These are phyloP conservation scores for Torrubiella hemipterigena DNA, from an alignment of 2,329 filamentous ascomycete genomes.

Conservation along the genomic window DNA sequence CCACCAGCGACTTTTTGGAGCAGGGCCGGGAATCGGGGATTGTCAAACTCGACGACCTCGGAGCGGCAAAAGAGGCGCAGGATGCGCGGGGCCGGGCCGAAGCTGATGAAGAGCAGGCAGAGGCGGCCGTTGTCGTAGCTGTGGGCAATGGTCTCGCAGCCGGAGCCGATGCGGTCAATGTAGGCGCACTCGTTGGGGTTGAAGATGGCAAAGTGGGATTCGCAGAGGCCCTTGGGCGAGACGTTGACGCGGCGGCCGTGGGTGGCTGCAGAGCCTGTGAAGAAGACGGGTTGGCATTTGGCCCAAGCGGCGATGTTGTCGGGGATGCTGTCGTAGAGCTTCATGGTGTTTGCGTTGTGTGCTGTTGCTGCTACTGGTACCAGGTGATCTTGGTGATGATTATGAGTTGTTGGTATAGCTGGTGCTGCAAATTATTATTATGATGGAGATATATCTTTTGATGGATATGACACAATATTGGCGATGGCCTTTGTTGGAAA, in stretches of 20 bases:
- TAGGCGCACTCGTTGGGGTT: slow-evolving; percentile 51
- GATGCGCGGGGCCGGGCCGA: slow-evolving; percentile 47
- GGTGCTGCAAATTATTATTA: too few relatives aligned
- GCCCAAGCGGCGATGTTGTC: slow-evolving; percentile 50
- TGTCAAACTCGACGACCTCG: slow-evolving; percentile 46
- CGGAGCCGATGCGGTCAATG: slow-evolving; percentile 63
- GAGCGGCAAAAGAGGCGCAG: slow-evolving; percentile 51
- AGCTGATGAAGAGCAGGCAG: slow-evolving; percentile 63
- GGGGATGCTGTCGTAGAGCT: slow-evolving; percentile 44
- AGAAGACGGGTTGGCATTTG: slow-evolving; percentile 59
- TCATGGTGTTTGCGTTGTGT: slow-evolving; percentile 30
- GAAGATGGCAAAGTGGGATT: slow-evolving; percentile 50
- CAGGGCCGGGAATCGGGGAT: slow-evolving; percentile 32
- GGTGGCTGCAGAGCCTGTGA: slow-evolving; percentile 61
- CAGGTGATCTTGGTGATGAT: background rate
- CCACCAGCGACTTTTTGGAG: slow-evolving; percentile 29
- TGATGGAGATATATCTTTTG: too few relatives aligned
- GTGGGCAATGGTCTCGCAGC: slow-evolving; percentile 65
- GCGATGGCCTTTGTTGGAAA: too few relatives aligned
- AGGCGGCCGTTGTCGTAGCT: slow-evolving; percentile 66
- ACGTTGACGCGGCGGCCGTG: slow-evolving; percentile 61
- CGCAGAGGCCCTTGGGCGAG: slow-evolving; percentile 60
- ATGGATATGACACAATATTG: too few relatives aligned
- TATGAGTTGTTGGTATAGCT: background rate
- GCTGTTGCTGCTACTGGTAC: background rate